Evolutionary conservation across 2,329 filamentous ascomycete genomes (phyloP), one percentile per base, ranked within the genome.

Genomic region (Drechslerella coelobrocha): DNA sequence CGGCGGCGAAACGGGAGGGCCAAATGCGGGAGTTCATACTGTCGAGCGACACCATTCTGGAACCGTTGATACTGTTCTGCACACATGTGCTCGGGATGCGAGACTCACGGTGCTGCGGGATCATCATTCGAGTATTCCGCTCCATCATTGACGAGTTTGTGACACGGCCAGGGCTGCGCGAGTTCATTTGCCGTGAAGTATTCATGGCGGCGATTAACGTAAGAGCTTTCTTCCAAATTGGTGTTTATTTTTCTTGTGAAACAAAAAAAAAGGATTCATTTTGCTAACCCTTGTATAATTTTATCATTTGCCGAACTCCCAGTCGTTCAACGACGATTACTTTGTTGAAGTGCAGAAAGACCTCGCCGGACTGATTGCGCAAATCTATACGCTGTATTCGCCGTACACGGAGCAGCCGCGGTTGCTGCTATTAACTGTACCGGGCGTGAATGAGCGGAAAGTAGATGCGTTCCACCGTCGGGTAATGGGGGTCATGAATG

Each of bases 261-360:
- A 9, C 14, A 24, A 7, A n/a, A n/a, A n/a, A n/a, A n/a, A n/a
- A n/a, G n/a, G n/a, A n/a, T n/a, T n/a, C n/a, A n/a, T n/a, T n/a
- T n/a, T n/a, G n/a, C n/a, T n/a, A n/a, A n/a, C n/a, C n/a, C n/a
- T n/a, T n/a, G n/a, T n/a, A n/a, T n/a, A n/a, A n/a, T n/a, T n/a
- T n/a, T n/a, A n/a, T n/a, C n/a, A n/a, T n/a, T n/a, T 19, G 26
- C 5, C 19, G 9, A 19, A 12, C 34, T 4, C 3, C 4, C 34
- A 76, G 1, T 95, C 90, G 1, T 86, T 99, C 54, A 90, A 97
- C 79, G 94, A 99, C 74, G 88, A 91, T 0, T 97, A 97, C 79
- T 99, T 97, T 79, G 92, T 97, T 31, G 94, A 99, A 75, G 86
- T 95, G 72, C 94, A 99, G 76, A 93, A 92, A 77, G 92, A 99